Evolutionary conservation across 2,329 filamentous ascomycete genomes (phyloP).

Genomic region (Fusarium brevicatenulatum): DNA sequence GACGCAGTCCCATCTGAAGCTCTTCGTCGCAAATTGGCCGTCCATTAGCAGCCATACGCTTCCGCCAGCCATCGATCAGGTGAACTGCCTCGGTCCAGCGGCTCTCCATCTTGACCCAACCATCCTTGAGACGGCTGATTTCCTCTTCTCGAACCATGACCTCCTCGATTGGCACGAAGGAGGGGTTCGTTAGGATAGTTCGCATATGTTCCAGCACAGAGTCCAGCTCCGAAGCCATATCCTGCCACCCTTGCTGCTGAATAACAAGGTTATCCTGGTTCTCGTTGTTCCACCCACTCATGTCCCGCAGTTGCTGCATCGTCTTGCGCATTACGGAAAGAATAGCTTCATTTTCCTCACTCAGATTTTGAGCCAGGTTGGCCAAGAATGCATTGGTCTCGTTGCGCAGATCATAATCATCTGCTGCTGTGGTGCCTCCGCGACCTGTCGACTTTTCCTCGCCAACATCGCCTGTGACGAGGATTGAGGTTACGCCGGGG

Average conservation of each 20-base stretch:
- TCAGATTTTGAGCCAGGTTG: slow-evolving; percentile 81
- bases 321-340: slow-evolving; percentile 77
- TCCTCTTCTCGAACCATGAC: slow-evolving; percentile 93
- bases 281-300: slow-evolving; percentile 66
- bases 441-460: slow-evolving; percentile 56
- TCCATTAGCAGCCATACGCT: slow-evolving; percentile 77
- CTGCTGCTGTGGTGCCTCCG: slow-evolving; percentile 39
- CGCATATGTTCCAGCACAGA: slow-evolving; percentile 82
- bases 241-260: slow-evolving; percentile 61
- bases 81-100: slow-evolving; percentile 90
- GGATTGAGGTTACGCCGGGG: slow-evolving; percentile 66
- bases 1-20: slow-evolving; percentile 72
- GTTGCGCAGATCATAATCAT: slow-evolving; percentile 76
- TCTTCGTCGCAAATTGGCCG: slow-evolving; percentile 76
- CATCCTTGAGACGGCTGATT: slow-evolving; percentile 81
- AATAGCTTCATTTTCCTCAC: slow-evolving; percentile 90
- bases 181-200: slow-evolving; percentile 89
- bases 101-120: slow-evolving; percentile 93
- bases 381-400: slow-evolving; percentile 95
- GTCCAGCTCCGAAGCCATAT: slow-evolving; percentile 80
- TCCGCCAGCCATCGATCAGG: slow-evolving; percentile 93
- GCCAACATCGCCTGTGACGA: slow-evolving; percentile 64
- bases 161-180: slow-evolving; percentile 95
- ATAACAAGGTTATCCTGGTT: slow-evolving; percentile 47
- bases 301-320: slow-evolving; percentile 74